Evolutionary conservation across 495 filamentous ascomycete species (phyloP), one percentile per base, ranked within the genome.

Genomic region (Neurospora discreta): DNA sequence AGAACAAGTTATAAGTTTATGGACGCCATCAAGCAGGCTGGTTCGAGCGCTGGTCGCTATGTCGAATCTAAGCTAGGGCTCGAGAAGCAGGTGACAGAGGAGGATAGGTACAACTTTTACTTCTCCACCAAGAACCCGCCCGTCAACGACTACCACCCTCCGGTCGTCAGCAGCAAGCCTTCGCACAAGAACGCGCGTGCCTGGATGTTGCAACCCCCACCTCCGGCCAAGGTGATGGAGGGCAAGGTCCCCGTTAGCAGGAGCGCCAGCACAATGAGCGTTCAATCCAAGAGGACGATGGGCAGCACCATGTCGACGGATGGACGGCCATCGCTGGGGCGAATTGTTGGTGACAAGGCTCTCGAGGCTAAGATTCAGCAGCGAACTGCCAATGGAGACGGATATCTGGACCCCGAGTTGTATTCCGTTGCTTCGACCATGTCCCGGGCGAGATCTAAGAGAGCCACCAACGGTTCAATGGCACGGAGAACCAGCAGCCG

Each of bases 151-250:
- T 85, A 92, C 40, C 92, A 96, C 76, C 93, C 93, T 11, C 92
- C 94, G 11, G 90, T 95, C 69, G 93, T 96, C 69, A 91, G 92
- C 78, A 89, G 89, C 73, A 87, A 84, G 58, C 91, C 92, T 8
- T 80, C 84, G 20, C 87, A 89, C 77, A 86, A 84, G 69, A 88
- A 88, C 33, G 91, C 90, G 70, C 89, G 89, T n/a, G 82, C 82
- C 75, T 97, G 94, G 94, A 95, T 97, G 93, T 82, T 97, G 40
- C 92, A 95, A 79, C 94, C 93, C 3, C 93, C 93, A 3, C 94
- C 94, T 43, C 87, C 87, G 68, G 92, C 93, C 20, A 91, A 88
- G 75, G 82, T 97, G 68, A 97, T 97, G 94, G 90, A 89, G 74
- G 93, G 93, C 72, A 95, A 94, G 78, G 84, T 89, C 18, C 83